These are phyloP conservation scores for Paramecium sonneborni DNA, from an alignment of 73 alveolate genomes.

Conservation along the genomic window DNA sequence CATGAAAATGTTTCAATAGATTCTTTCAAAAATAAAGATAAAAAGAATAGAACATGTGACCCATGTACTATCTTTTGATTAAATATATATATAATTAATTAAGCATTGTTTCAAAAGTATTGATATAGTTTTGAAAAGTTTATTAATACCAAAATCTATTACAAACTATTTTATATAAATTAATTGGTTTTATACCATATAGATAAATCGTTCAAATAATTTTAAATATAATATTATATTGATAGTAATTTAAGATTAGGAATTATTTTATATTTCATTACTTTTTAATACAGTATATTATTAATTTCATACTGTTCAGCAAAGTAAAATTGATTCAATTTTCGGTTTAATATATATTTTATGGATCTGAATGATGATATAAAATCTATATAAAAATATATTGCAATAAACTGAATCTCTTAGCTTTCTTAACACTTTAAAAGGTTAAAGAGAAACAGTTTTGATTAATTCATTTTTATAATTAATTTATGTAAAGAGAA, in stretches of 20 bases:
- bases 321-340: neutral
- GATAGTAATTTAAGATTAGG: neutral
- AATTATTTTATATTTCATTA: neutral
- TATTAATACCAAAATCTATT: too few relatives aligned
- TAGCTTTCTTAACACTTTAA: neutral
- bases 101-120: neutral
- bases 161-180: too few relatives aligned
- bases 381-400: neutral
- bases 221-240: neutral
- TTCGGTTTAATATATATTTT: neutral
- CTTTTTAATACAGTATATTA: neutral
- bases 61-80: conserved; percentile 36
- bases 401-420: neutral
- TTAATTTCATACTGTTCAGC: neutral
- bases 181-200: too few relatives aligned
- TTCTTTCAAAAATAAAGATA: conserved; percentile 8
- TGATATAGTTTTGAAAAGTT: too few relatives aligned
- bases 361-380: neutral
- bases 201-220: too few relatives aligned
- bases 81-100: neutral
- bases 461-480: neutral
- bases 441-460: neutral
- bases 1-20: conserved; percentile 24
- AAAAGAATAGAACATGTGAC: conserved; percentile 31
- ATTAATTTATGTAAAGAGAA: neutral